A percentile compares a stretch with the other conserved stretches of the same genome.
phyloP scores from a whole-genome alignment of 768 basidiomycete species.

The Boletellus emodensis region DNA sequence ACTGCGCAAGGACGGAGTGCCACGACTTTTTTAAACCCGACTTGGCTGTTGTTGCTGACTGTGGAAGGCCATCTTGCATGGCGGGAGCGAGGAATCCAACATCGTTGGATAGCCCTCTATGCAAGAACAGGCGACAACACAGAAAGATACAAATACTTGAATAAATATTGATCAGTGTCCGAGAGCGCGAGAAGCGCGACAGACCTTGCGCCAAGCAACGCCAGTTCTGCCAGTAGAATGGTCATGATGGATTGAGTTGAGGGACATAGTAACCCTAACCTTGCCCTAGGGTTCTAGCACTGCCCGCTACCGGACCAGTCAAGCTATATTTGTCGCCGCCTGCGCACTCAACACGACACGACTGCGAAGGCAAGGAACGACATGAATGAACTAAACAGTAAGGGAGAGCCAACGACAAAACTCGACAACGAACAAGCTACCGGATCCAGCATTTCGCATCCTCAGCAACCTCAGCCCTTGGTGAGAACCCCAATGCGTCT shows the following conservation, averaged over 20 bases:
- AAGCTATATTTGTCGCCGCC: neutral
- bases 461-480: slow-evolving; percentile 22
- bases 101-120: slow-evolving; percentile 56
- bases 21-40: slow-evolving; percentile 27
- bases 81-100: slow-evolving; percentile 45
- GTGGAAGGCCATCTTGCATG: slow-evolving; percentile 22
- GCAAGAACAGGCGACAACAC: slow-evolving; percentile 56
- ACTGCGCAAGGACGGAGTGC: slow-evolving; percentile 56
- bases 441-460: slow-evolving; percentile 25
- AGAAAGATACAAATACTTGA: slow-evolving; percentile 50
- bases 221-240: slow-evolving; percentile 12
- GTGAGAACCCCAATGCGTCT: slow-evolving; percentile 9
- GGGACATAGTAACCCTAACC: slow-evolving; percentile 29
- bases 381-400: slow-evolving; percentile 30
- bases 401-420: slow-evolving; percentile 28
- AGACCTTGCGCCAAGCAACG: slow-evolving; percentile 20
- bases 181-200: neutral
- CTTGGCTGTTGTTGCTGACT: slow-evolving; percentile 20
- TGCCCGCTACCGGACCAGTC: slow-evolving; percentile 5
- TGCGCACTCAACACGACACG: slow-evolving; percentile 6
- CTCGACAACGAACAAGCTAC: slow-evolving; percentile 26
- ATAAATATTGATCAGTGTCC: neutral
- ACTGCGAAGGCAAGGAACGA: slow-evolving; percentile 17
- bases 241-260: slow-evolving; percentile 8
- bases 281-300: slow-evolving; percentile 23